Percentiles rank a stretch among this genome's conserved stretches.
phyloP scores from a whole-genome alignment of 1,139 yeast species.

The Pichia sp. region DNA sequence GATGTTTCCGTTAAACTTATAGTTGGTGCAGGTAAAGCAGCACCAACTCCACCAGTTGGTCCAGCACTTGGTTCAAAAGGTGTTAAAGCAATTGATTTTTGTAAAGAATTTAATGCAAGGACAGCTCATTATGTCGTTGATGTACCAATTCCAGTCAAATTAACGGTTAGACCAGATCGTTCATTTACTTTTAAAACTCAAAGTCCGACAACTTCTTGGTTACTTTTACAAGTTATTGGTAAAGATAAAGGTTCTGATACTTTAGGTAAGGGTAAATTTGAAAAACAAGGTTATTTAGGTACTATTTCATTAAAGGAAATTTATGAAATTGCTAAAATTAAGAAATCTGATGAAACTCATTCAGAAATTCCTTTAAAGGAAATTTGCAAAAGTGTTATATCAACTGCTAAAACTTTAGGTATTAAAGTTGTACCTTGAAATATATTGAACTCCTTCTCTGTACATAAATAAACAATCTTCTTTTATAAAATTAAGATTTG shows the following conservation, averaged over 20 bases:
- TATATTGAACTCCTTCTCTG: not conserved
- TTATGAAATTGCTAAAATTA: slow-evolving; percentile 91
- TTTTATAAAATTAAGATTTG: too few species aligned
- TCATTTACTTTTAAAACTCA: slow-evolving; percentile 79
- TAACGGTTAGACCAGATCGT: slow-evolving; percentile 89
- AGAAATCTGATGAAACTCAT: slow-evolving; percentile 80
- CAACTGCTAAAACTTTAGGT: slow-evolving; percentile 85
- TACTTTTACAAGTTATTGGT: slow-evolving; percentile 76
- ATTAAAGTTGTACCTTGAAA: slow-evolving; percentile 66
- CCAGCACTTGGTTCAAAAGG: slow-evolving; percentile 99
- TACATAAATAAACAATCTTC: slow-evolving; percentile 3
- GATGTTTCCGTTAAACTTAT: slow-evolving; percentile 70
- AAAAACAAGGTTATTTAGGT: slow-evolving; percentile 49
- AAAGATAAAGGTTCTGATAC: slow-evolving; percentile 63
- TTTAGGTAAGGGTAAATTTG: slow-evolving; percentile 28
- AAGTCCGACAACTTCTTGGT: slow-evolving; percentile 88
- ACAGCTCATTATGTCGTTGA: slow-evolving; percentile 84
- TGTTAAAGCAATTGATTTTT: slow-evolving; percentile 95
- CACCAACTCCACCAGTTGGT: slow-evolving; percentile 99
- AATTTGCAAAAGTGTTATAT: slow-evolving; percentile 74
- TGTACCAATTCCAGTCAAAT: slow-evolving; percentile 78
- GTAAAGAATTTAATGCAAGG: slow-evolving; percentile 97
- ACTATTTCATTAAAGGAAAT: slow-evolving; percentile 78
- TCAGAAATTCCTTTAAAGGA: slow-evolving; percentile 62
- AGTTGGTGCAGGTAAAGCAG: slow-evolving; percentile 98